These are phyloP conservation scores for Phanerochaete carnosa DNA, from an alignment of 768 basidiomycete genomes.

Conservation along the genomic window DNA sequence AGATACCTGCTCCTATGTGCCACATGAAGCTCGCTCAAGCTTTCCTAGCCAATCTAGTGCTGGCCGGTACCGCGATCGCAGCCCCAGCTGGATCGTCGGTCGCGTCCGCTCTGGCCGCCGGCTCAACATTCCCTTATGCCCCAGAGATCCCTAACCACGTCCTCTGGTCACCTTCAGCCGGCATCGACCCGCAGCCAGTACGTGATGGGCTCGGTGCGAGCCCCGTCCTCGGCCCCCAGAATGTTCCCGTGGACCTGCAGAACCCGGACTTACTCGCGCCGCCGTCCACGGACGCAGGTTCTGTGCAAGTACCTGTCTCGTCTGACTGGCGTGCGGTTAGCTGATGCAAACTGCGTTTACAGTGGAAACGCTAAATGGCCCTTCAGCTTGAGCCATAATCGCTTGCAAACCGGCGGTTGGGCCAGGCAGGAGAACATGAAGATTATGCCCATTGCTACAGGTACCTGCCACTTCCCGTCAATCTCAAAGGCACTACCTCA, in stretches of 20 bases:
- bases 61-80: slow-evolving; percentile 14
- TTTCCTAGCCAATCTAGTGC: slow-evolving; percentile 17
- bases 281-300: slow-evolving; percentile 31
- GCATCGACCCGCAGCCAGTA: slow-evolving; percentile 14
- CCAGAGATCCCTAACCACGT: slow-evolving; percentile 12
- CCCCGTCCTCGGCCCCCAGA: slow-evolving; percentile 27
- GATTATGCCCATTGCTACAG: slow-evolving; percentile 31
- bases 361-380: slow-evolving; percentile 31
- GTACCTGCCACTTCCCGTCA: slow-evolving; percentile 1
- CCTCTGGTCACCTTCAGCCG: slow-evolving; percentile 5
- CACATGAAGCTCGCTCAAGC: slow-evolving; percentile 15
- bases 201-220: slow-evolving; percentile 18
- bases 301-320: slow-evolving; percentile 20
- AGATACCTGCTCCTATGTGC: slow-evolving; percentile 7
- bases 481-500: not conserved
- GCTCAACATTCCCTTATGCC: slow-evolving; percentile 11
- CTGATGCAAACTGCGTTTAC: not conserved
- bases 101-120: slow-evolving; percentile 3
- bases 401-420: slow-evolving; percentile 34
- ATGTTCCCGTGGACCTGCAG: slow-evolving; percentile 29
- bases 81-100: slow-evolving; percentile 20
- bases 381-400: slow-evolving; percentile 31
- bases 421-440: slow-evolving; percentile 31
- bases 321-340: not conserved
- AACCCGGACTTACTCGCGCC: slow-evolving; percentile 30